Conservation (phyloP, 768 basidiomycete species). For the Russula emetica region DNA sequence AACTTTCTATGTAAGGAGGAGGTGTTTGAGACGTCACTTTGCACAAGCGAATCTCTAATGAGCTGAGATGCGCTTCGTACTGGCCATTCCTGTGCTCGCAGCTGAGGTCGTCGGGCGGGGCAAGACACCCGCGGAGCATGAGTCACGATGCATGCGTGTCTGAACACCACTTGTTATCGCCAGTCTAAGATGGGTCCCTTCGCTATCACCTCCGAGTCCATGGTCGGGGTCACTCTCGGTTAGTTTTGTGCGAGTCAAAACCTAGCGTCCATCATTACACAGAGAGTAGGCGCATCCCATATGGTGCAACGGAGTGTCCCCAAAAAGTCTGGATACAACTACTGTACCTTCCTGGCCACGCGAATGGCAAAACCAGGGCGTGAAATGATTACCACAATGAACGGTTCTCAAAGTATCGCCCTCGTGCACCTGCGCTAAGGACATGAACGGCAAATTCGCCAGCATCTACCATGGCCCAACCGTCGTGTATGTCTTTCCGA, state of each 20-base stretch:
- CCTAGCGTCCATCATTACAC: neutral
- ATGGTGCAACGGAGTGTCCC: neutral
- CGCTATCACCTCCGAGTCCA: neutral
- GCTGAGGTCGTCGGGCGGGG: neutral
- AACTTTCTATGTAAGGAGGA: neutral
- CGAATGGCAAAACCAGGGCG: neutral
- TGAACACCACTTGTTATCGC: neutral
- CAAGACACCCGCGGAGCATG: neutral
- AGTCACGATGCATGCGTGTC: neutral
- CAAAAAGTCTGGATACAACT: neutral
- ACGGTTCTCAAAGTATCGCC: conserved; percentile 55
- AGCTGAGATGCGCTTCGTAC: neutral
- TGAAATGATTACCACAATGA: conserved; percentile 32
- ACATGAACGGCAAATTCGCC: conserved; percentile 79
- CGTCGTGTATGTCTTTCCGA: conserved; percentile 56
- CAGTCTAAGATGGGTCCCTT: neutral
- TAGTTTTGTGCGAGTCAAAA: neutral
- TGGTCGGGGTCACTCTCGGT: neutral
- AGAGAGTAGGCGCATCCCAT: neutral
- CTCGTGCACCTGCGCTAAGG: conserved; percentile 58
- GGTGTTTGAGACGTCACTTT: neutral
- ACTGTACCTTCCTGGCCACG: neutral
- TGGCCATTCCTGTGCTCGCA: neutral
- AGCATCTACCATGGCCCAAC: conserved; percentile 83
- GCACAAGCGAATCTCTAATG: neutral